These are phyloP conservation scores for Apocynum venetum DNA, from an alignment of 257 asterid species.

Conservation along the genomic window DNA sequence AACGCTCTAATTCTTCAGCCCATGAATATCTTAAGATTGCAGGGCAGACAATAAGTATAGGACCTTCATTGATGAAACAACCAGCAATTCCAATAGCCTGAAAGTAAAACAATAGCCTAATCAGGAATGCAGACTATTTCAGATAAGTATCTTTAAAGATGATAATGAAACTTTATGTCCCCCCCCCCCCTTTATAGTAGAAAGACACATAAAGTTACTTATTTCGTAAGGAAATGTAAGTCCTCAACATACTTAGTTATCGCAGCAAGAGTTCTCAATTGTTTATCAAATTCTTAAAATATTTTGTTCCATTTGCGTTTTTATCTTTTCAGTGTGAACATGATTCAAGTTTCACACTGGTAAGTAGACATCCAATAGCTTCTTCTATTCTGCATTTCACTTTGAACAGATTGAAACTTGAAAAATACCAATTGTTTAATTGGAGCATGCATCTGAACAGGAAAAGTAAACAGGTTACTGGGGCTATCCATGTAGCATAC, in stretches of 20 bases:
- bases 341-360: neutral
- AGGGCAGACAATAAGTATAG: conserved; percentile 91
- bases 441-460: neutral
- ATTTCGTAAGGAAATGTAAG: neutral
- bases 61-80: conserved; percentile 80
- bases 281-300: neutral
- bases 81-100: conserved; percentile 91
- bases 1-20: conserved; percentile 96
- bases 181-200: neutral
- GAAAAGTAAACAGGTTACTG: neutral
- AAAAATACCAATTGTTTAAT: too few relatives aligned
- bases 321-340: neutral
- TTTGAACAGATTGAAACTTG: neutral
- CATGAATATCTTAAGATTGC: conserved; percentile 87
- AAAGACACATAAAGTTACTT: neutral
- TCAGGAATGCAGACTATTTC: conserved; percentile 2
- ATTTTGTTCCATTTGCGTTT: neutral
- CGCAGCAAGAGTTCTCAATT: neutral
- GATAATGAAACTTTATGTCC: neutral
- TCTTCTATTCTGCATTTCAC: neutral
- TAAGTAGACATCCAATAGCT: neutral
- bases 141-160: neutral
- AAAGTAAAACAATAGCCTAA: conserved; percentile 25
- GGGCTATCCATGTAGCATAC: neutral
- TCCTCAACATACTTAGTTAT: neutral